Conservation (phyloP, 768 basidiomycete genomes). For the Pholiota molesta region DNA sequence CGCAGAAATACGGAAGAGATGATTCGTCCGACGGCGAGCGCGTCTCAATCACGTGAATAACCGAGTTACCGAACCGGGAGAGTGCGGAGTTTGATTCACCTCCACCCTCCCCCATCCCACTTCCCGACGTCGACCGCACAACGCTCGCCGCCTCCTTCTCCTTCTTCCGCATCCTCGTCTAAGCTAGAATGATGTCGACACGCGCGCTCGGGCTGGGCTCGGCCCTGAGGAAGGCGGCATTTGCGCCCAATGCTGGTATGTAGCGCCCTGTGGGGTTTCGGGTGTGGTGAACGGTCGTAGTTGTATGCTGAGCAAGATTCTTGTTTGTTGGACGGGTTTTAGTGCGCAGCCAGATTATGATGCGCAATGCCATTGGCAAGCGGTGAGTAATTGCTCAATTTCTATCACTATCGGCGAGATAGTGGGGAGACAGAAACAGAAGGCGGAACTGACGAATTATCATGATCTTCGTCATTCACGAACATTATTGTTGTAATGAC, state of each 20-base stretch:
- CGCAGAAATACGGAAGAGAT: no score
- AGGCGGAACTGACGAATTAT: background rate
- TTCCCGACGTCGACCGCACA: background rate
- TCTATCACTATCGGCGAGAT: background rate
- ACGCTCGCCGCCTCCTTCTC: background rate
- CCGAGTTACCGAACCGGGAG: constrained; percentile 4
- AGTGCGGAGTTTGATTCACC: constrained; percentile 11
- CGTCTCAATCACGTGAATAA: constrained; percentile 11
- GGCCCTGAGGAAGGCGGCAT: constrained; percentile 53
- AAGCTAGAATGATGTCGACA: constrained; percentile 41
- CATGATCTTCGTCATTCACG: background rate
- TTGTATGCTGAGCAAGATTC: constrained; percentile 29
- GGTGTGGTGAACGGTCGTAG: background rate
- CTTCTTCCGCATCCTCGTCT: constrained; percentile 2
- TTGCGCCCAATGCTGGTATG: constrained; percentile 42
- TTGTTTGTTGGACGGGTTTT: constrained; percentile 5
- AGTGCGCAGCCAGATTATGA: constrained; percentile 47
- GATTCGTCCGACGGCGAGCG: no score
- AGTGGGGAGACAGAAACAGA: background rate
- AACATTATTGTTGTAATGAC: background rate
- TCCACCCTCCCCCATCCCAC: constrained; percentile 2
- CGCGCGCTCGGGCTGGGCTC: constrained; percentile 63
- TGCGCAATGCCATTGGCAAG: constrained; percentile 42
- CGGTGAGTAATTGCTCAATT: constrained; percentile 35
- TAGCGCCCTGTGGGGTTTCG: background rate